These are phyloP conservation scores for Raffaelea ambrosiae DNA, from an alignment of 2,329 filamentous ascomycete species.

Conservation along the genomic window DNA sequence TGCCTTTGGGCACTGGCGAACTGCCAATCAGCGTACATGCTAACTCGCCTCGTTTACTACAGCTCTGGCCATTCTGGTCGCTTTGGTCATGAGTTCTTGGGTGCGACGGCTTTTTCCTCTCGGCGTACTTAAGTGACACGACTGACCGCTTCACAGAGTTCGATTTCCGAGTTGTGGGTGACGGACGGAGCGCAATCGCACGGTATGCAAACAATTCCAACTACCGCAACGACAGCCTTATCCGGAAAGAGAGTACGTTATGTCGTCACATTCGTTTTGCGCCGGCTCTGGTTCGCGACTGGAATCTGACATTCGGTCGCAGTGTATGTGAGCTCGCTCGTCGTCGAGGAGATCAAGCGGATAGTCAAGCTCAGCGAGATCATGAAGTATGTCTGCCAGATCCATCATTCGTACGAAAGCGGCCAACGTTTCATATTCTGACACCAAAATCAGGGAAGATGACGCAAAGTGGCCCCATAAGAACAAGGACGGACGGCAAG, in stretches of 20 bases:
- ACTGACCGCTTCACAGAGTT: conserved; percentile 58
- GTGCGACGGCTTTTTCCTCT: conserved; percentile 37
- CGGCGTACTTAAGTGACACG: conserved; percentile 13
- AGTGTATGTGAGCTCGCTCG: conserved; percentile 93
- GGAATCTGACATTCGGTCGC: conserved; percentile 5
- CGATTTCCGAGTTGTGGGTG: conserved; percentile 85
- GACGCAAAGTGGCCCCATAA: conserved; percentile 98
- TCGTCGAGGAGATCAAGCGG: conserved; percentile 91
- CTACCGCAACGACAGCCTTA: conserved; percentile 96
- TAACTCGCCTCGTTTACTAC: conserved; percentile 10
- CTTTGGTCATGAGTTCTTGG: conserved; percentile 96
- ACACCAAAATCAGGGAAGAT: conserved; percentile 62
- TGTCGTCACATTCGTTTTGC: too few relatives aligned
- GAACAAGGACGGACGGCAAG: conserved; percentile 97
- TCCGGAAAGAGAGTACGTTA: conserved; percentile 92
- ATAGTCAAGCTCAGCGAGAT: conserved; percentile 98
- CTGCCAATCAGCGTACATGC: conserved; percentile 14
- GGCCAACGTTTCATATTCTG: conserved; percentile 12
- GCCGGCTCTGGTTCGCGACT: too few relatives aligned
- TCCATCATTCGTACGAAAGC: not conserved
- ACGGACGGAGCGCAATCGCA: conserved; percentile 86
- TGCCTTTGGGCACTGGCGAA: conserved; percentile 1
- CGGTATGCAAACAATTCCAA: conserved; percentile 99
- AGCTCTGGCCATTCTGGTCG: conserved; percentile 96
- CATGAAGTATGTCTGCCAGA: conserved; percentile 60